Conservation (phyloP, 805 yeast genomes). For the Isabelozyma heimii region DNA sequence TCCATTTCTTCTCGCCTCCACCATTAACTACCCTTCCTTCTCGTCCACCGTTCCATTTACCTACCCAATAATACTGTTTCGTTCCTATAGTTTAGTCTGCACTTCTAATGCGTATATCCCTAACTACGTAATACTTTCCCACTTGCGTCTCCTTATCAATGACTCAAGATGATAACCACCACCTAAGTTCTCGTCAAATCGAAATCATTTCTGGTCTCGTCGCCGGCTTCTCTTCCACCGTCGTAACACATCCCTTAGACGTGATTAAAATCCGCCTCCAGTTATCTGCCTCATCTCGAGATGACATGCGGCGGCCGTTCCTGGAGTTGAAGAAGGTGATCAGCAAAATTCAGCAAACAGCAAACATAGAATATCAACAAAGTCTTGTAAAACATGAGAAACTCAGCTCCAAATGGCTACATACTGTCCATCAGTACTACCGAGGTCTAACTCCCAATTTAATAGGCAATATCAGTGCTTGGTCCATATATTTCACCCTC, state of each 20-base stretch:
- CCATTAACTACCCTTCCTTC: not conserved
- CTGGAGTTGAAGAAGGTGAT: slow-evolving; percentile 16
- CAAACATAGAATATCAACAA: slow-evolving; percentile 7
- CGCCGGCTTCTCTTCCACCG: slow-evolving; percentile 80
- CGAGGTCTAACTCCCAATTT: slow-evolving; percentile 81
- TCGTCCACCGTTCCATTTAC: too few species aligned
- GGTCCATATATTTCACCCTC: slow-evolving; percentile 84
- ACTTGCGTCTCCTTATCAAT: not conserved
- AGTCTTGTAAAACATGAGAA: slow-evolving; percentile 4
- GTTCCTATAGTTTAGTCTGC: too few species aligned
- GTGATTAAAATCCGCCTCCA: slow-evolving; percentile 81
- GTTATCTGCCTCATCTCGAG: slow-evolving; percentile 15
- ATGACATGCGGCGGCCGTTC: slow-evolving; percentile 12
- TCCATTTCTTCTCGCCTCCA: not conserved
- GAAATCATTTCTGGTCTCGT: slow-evolving; percentile 70
- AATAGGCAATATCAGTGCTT: slow-evolving; percentile 79
- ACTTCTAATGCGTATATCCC: not conserved
- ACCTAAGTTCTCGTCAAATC: slow-evolving; percentile 23
- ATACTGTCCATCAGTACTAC: slow-evolving; percentile 42
- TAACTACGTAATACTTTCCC: not conserved
- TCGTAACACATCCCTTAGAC: slow-evolving; percentile 87
- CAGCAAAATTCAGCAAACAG: slow-evolving; percentile 16
- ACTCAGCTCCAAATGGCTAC: slow-evolving; percentile 1
- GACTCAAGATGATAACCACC: not conserved
- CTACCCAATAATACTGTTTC: too few species aligned